phyloP scores from a whole-genome alignment of 306 rosid species.

The Fragaria iinumae region DNA sequence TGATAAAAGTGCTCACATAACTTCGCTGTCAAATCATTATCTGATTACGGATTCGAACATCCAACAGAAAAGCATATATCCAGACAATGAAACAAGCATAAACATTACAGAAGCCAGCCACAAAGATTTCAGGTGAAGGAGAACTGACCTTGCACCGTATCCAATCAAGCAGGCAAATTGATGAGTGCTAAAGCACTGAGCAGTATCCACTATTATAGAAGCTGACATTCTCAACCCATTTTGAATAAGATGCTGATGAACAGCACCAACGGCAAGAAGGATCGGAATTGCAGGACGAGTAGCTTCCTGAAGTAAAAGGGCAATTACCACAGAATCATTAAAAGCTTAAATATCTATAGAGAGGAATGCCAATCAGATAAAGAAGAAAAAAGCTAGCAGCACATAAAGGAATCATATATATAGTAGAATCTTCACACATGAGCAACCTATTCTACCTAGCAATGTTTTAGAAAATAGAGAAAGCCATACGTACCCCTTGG shows the following conservation, averaged over 20 bases:
- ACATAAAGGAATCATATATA: not conserved
- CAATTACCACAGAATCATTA: conserved; percentile 21
- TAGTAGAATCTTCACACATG: not conserved
- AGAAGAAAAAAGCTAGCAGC: not conserved
- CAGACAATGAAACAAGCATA: not conserved
- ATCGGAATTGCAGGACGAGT: conserved; percentile 93
- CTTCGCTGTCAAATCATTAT: not conserved
- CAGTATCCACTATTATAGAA: conserved; percentile 84
- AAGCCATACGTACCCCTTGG: conserved; percentile 1
- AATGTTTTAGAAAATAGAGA: not conserved
- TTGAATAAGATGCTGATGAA: conserved; percentile 96
- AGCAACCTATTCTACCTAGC: not conserved
- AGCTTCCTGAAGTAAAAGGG: conserved; percentile 55
- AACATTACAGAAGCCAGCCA: not conserved
- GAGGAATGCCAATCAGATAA: not conserved
- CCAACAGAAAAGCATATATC: not conserved
- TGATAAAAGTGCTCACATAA: not conserved
- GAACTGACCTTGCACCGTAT: conserved; percentile 94
- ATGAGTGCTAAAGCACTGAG: conserved; percentile 99
- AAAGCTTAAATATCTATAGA: not conserved
- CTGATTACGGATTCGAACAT: not conserved
- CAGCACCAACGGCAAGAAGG: conserved; percentile 97
- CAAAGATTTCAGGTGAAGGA: conserved; percentile 17
- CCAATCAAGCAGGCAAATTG: conserved; percentile 98
- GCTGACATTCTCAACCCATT: conserved; percentile 94